These are phyloP conservation scores for Basidioascus undulatus DNA, from an alignment of 768 basidiomycete species.

Conservation along the genomic window DNA sequence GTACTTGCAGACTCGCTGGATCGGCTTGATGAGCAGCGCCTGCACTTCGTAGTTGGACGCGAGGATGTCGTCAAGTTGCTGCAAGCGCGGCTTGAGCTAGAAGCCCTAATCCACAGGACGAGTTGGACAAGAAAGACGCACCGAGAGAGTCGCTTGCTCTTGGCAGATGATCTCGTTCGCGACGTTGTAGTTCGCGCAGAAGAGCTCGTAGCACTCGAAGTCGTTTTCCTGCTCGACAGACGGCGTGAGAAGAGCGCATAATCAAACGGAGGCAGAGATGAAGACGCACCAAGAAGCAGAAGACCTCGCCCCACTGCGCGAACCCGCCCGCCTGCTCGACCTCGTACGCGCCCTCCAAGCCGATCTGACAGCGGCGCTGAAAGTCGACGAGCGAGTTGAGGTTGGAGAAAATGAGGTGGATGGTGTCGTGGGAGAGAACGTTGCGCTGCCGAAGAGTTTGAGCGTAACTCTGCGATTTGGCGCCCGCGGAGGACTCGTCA, in stretches of 20 bases:
- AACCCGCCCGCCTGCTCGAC: too few relatives aligned
- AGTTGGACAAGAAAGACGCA: constrained; percentile 23
- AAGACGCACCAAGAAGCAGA: constrained; percentile 31
- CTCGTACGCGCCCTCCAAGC: constrained; percentile 60
- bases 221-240: constrained; percentile 59
- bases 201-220: constrained; percentile 87
- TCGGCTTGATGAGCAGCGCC: constrained; percentile 93
- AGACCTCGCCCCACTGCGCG: constrained; percentile 69
- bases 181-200: constrained; percentile 80
- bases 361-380: constrained; percentile 79
- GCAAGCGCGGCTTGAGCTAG: not conserved
- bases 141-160: constrained; percentile 64
- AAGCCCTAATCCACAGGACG: not conserved
- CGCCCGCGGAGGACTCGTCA: too few relatives aligned
- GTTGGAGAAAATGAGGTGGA: constrained; percentile 84
- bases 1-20: constrained; percentile 96
- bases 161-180: constrained; percentile 63
- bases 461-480: constrained; percentile 88
- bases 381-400: constrained; percentile 88
- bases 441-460: constrained; percentile 56
- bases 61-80: constrained; percentile 19
- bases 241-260: constrained; percentile 1
- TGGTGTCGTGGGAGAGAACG: constrained; percentile 77
- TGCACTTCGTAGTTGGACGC: constrained; percentile 78
- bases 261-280: constrained; percentile 4